Percentiles rank a stretch among this genome's conserved stretches.
These are phyloP conservation scores for Aspergillus aculeatinus DNA, from an alignment of 2,329 filamentous ascomycete species.

Conservation along the genomic window DNA sequence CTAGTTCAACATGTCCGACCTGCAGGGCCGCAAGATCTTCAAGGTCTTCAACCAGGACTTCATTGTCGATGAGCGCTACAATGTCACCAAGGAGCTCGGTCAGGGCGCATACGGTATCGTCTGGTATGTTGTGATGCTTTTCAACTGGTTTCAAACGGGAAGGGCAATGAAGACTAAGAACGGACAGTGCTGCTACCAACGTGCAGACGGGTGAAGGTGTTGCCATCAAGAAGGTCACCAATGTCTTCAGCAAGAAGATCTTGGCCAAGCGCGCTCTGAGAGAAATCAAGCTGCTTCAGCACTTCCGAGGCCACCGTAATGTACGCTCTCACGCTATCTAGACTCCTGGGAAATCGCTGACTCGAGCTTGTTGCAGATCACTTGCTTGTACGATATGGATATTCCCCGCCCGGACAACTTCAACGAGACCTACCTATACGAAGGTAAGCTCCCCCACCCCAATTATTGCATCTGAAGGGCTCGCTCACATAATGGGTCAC, in stretches of 20 bases:
- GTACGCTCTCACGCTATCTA: constrained; percentile 50
- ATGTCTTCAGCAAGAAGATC: constrained; percentile 99
- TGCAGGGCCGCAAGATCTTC: constrained; percentile 82
- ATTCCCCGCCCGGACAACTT: constrained; percentile 96
- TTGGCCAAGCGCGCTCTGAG: constrained; percentile 94
- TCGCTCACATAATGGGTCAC: background rate
- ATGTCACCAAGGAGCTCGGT: constrained; percentile 96
- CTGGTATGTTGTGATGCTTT: constrained; percentile 63
- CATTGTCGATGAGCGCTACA: constrained; percentile 96
- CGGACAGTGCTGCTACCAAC: constrained; percentile 80
- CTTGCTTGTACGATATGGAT: constrained; percentile 99
- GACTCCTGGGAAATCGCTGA: constrained; percentile 35
- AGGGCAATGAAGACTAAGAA: background rate
- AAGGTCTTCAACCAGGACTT: constrained; percentile 99
- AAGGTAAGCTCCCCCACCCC: constrained; percentile 62
- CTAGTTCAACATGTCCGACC: constrained; percentile 53
- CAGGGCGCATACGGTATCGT: constrained; percentile 99
- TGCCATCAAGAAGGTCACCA: constrained; percentile 99
- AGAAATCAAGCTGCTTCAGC: constrained; percentile 97
- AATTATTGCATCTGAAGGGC: too few relatives aligned
- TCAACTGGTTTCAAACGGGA: background rate
- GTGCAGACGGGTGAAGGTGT: constrained; percentile 87
- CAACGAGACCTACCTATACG: constrained; percentile 98
- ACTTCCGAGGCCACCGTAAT: constrained; percentile 89
- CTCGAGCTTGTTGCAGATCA: constrained; percentile 65